phyloP scores from a whole-genome alignment of 2,329 filamentous ascomycete genomes.

The Microcyclospora pomicola region DNA sequence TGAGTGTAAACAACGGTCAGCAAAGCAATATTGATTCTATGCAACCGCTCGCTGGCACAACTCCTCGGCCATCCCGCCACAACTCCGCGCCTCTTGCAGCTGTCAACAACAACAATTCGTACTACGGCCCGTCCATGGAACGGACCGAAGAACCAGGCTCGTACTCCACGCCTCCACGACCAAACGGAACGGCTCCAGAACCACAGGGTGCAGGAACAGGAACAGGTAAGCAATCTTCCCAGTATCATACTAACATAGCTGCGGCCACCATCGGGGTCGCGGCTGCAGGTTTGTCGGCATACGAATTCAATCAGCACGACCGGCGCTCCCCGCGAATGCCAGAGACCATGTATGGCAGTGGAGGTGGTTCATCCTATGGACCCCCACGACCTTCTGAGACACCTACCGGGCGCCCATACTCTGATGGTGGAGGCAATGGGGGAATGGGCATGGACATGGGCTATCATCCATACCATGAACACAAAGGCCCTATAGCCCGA shows the following conservation, averaged over 20 bases:
- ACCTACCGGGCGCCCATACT: neutral
- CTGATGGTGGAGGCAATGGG: neutral
- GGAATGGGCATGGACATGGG: slow-evolving; percentile 1
- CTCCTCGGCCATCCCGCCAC: neutral
- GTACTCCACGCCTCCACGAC: neutral
- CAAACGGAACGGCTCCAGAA: slow-evolving; percentile 2
- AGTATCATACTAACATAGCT: slow-evolving; percentile 31
- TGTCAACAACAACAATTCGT: neutral
- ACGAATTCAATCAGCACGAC: slow-evolving; percentile 30
- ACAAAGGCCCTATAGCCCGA: slow-evolving; percentile 42
- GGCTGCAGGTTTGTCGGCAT: slow-evolving; percentile 27
- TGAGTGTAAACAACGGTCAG: too few relatives aligned
- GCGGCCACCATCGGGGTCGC: slow-evolving; percentile 28
- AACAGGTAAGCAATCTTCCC: slow-evolving; percentile 31
- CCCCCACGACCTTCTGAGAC: slow-evolving; percentile 10
- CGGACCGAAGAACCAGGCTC: neutral
- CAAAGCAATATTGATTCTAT: neutral
- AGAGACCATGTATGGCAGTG: neutral
- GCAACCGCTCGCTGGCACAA: neutral
- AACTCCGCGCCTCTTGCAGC: slow-evolving; percentile 1
- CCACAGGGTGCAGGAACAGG: slow-evolving; percentile 1
- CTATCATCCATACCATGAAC: slow-evolving; percentile 30
- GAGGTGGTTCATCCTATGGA: slow-evolving; percentile 9
- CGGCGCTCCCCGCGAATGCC: slow-evolving; percentile 2
- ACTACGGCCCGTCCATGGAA: neutral